Percentiles rank a stretch among this genome's conserved stretches.
These are phyloP conservation scores for Sporothrix brunneoviolacea DNA, from an alignment of 2,329 filamentous ascomycete genomes.

Conservation along the genomic window DNA sequence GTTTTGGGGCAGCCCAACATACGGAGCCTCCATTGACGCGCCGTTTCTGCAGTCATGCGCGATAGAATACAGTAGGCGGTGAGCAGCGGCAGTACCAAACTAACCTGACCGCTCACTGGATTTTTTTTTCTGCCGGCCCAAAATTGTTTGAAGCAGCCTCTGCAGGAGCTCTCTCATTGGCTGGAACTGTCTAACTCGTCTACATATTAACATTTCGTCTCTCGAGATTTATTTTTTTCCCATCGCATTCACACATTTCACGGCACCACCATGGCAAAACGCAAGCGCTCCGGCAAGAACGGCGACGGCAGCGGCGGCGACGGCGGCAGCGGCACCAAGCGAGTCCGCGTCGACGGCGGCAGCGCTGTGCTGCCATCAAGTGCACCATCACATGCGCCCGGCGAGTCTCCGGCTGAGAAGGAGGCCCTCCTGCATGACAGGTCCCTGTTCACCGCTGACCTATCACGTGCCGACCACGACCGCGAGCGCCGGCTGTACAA, in stretches of 20 bases:
- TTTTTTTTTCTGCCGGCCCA: conserved; percentile 8
- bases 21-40: no score
- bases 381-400: neutral
- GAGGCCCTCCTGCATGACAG: conserved; percentile 25
- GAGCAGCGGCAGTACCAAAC: neutral
- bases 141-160: conserved; percentile 3
- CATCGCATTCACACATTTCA: no score
- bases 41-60: neutral
- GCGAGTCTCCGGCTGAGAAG: conserved; percentile 7
- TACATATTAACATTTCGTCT: no score
- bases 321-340: conserved; percentile 10
- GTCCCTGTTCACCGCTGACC: conserved; percentile 45
- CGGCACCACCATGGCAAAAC: conserved; percentile 11
- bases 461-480: conserved; percentile 46
- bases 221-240: neutral
- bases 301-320: neutral
- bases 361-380: no score
- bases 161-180: no score
- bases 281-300: conserved; percentile 15
- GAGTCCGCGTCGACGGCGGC: conserved; percentile 12
- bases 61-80: conserved; percentile 1
- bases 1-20: no score
- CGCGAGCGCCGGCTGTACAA: conserved; percentile 56
- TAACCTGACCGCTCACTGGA: neutral
- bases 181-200: no score